phyloP scores from a whole-genome alignment of 768 basidiomycete genomes.

The Roridomyces roridus region DNA sequence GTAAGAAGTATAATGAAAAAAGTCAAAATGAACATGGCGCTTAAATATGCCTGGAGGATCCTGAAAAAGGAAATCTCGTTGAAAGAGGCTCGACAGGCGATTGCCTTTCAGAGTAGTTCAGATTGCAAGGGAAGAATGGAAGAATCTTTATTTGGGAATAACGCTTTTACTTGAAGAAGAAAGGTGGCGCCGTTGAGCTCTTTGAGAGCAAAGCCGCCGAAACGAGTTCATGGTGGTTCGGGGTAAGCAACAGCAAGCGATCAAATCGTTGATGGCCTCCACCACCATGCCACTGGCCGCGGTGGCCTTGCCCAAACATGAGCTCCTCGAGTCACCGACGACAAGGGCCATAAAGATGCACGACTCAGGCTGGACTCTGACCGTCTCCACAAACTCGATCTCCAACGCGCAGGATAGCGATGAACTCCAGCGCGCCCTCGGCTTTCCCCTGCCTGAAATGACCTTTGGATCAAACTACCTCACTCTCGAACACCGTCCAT shows the following conservation, averaged over 20 bases:
- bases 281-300: conserved; percentile 43
- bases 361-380: conserved; percentile 76
- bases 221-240: no score
- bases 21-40: no score
- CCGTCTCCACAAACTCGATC: conserved; percentile 76
- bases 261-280: background rate
- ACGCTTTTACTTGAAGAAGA: no score
- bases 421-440: conserved; percentile 63
- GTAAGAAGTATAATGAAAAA: no score
- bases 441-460: conserved; percentile 94
- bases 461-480: conserved; percentile 89
- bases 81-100: no score
- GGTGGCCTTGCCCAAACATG: conserved; percentile 64
- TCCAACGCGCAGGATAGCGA: conserved; percentile 81
- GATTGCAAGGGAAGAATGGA: no score
- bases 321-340: conserved; percentile 71
- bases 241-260: background rate
- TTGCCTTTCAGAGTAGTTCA: no score
- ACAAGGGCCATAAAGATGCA: conserved; percentile 70
- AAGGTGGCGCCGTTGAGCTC: no score
- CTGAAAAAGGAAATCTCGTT: no score
- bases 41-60: no score
- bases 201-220: no score
- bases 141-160: no score
- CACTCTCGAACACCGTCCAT: conserved; percentile 65